These are phyloP conservation scores for Ceratobasidium papillatum DNA, from an alignment of 1,284 basidiomycete genomes.

Conservation along the genomic window DNA sequence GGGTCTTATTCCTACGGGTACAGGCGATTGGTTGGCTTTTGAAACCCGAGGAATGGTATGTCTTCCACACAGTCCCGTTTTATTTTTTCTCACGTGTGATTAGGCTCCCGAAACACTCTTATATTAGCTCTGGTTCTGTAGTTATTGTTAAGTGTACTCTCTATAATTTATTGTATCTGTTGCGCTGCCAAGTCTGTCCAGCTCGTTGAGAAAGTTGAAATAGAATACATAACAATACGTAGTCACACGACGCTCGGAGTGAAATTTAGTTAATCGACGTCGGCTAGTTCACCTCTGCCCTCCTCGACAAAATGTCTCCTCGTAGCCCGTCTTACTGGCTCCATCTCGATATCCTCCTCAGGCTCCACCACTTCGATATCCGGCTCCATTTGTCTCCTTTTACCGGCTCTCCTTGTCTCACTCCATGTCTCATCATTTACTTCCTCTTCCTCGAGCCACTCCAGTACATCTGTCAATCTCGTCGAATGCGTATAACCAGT, in stretches of 20 bases:
- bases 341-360: conserved; percentile 14
- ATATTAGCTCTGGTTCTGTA: not conserved
- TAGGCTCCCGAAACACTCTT: conserved; percentile 28
- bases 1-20: conserved; percentile 87
- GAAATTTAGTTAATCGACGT: not conserved
- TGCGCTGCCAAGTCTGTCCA: not conserved
- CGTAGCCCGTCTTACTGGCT: conserved; percentile 1
- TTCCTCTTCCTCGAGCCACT: conserved; percentile 28
- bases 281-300: not conserved
- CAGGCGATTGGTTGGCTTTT: conserved; percentile 92
- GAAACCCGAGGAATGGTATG: conserved; percentile 78
- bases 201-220: not conserved
- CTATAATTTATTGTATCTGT: not conserved
- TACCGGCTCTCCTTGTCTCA: conserved; percentile 3
- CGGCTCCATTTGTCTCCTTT: conserved; percentile 15
- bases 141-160: not conserved
- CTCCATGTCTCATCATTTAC: not conserved
- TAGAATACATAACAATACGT: not conserved
- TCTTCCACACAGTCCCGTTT: conserved; percentile 43
- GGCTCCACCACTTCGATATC: conserved; percentile 9
- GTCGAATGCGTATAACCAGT: conserved; percentile 15
- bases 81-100: not conserved
- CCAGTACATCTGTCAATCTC: conserved; percentile 26
- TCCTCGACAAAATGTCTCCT: conserved; percentile 8
- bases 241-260: not conserved